Evolutionary conservation across 495 filamentous ascomycete species (phyloP).

Genomic region (Geopyxis carbonaria): DNA sequence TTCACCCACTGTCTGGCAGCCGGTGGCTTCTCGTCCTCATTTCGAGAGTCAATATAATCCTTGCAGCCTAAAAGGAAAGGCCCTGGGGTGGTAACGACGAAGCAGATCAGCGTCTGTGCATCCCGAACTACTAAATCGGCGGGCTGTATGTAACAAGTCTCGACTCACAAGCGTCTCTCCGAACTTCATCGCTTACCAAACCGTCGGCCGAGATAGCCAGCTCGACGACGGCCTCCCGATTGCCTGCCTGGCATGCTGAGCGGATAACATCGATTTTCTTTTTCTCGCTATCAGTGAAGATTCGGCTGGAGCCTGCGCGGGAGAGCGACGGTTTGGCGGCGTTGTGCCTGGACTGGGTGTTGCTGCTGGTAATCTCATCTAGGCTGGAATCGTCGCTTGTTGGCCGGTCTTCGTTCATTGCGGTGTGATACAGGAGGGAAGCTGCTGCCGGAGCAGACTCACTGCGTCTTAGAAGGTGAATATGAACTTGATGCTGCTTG

Average conservation of each 20-base stretch:
- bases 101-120: conserved; percentile 11
- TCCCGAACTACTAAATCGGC: neutral
- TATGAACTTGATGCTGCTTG: too few species aligned
- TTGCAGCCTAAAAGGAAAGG: conserved; percentile 20
- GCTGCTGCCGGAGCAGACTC: too few species aligned
- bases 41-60: neutral
- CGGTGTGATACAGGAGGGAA: too few species aligned
- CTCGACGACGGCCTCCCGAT: conserved; percentile 43
- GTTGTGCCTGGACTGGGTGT: too few species aligned
- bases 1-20: conserved; percentile 14
- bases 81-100: conserved; percentile 12
- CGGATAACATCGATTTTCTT: conserved; percentile 37
- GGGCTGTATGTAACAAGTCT: neutral
- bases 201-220: conserved; percentile 60
- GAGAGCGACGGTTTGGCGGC: too few species aligned
- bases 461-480: too few species aligned
- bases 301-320: too few species aligned
- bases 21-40: neutral
- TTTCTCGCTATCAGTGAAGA: conserved; percentile 4
- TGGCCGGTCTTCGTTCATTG: too few species aligned
- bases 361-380: too few species aligned
- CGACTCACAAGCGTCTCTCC: conserved; percentile 67
- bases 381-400: too few species aligned
- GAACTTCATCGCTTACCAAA: conserved; percentile 61
- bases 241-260: conserved; percentile 46